Conservation (phyloP, 805 yeast species). For the Suhomyces sp. region DNA sequence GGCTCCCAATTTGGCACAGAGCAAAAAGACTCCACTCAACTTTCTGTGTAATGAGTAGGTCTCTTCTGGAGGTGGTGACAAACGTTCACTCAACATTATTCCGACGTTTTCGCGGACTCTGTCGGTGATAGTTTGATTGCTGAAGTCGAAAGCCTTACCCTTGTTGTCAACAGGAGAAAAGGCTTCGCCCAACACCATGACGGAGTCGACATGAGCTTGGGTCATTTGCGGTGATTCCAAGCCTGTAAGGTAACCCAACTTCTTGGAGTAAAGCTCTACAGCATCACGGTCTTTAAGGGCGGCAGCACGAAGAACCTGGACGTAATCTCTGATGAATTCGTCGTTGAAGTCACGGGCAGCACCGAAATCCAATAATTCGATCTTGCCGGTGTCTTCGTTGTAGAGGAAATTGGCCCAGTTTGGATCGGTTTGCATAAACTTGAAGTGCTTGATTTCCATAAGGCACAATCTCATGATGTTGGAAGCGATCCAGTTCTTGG, state of each 20-base stretch:
- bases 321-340: constrained; percentile 66
- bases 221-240: constrained; percentile 82
- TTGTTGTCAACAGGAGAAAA: constrained; percentile 54
- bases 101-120: constrained; percentile 86
- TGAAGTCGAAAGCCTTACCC: constrained; percentile 64
- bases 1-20: constrained; percentile 85
- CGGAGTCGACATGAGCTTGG: constrained; percentile 90
- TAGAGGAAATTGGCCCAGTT: constrained; percentile 97
- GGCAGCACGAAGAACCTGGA: constrained; percentile 71
- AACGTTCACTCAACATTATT: constrained; percentile 84
- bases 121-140: constrained; percentile 86
- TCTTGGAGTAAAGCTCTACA: constrained; percentile 62
- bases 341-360: constrained; percentile 80
- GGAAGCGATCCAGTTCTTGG: constrained; percentile 77
- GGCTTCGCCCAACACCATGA: constrained; percentile 89
- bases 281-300: constrained; percentile 60
- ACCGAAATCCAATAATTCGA: constrained; percentile 92
- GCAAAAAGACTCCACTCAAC: constrained; percentile 86
- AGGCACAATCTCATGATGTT: constrained; percentile 84
- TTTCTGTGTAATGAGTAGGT: constrained; percentile 96
- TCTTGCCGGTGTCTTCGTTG: constrained; percentile 63
- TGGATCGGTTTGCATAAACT: constrained; percentile 98
- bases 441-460: constrained; percentile 76
- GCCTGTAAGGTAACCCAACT: constrained; percentile 89
- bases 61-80: constrained; percentile 98